Base-by-base conservation (phyloP, 805 yeast species). In the Kodamaea leandrae region DNA sequence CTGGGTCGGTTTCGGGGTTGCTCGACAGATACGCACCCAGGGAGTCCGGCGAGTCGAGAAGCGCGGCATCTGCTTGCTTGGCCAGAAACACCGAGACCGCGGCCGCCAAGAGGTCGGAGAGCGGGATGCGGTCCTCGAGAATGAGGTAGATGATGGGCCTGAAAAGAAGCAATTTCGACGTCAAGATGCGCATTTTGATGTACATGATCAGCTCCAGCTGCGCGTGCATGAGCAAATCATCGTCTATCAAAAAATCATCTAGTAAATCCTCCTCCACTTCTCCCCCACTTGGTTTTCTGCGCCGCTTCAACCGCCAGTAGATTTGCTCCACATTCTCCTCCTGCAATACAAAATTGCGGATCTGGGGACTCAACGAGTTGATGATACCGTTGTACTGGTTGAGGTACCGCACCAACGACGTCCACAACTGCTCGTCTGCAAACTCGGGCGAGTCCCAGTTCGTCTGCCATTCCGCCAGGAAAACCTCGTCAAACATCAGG, bases 381-480 rank as follows among this genome's bases (percentile, higher is more conserved):
- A 66, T 58, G 21, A 66, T 63, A 15, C 67, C 64, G 45, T 66
- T 64, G 44, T 66, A 61, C 46, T 66, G 71, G 45, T 61, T 58
- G 39, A 57, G 47, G 41, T 64, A 65, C 42, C 59, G 58, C 24
- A 65, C 59, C 24, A 61, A 55, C 13, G 46, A 43, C 1, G 39
- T 36, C 68, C 68, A 65, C 8, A 58, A 46, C 2, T 40, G 25
- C 18, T 50, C 48, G 2, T 49, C 36, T 5, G 46, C 45, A 42
- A 63, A 65, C 17, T 48, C 43, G 0, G 49, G 45, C 29, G 45
- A 50, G 29, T 59, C 64, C 64, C 69, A 65, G 4, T 43, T 27
- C 5, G 32, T 32, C 4, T 44, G 34, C 5, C 39, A 24, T 2
- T 34, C 28, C 6, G 45, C 35, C 16, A 47, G 52, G 24, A 43